Conservation (phyloP, 2,329 filamentous ascomycete species). For the Aotearoamyces nothofagi region DNA sequence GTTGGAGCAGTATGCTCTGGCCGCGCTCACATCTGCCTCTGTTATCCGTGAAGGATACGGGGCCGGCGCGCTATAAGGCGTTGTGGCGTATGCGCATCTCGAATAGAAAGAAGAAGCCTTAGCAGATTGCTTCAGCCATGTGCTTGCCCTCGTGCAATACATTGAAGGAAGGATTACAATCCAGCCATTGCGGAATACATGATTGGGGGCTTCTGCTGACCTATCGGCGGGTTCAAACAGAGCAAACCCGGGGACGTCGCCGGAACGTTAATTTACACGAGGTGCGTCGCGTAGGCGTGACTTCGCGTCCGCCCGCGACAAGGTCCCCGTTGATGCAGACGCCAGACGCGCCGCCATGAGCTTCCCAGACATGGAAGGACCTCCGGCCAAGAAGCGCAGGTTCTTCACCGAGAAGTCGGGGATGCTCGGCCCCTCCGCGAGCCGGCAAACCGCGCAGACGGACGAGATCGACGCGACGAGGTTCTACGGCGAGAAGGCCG, state of each 20-base stretch:
- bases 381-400: conserved; percentile 30
- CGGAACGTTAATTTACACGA: too few species aligned
- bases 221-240: too few species aligned
- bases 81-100: conserved; percentile 17
- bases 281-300: too few species aligned
- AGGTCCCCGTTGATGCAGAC: too few species aligned
- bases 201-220: too few species aligned
- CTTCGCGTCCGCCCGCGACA: too few species aligned
- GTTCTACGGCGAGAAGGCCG: conserved; percentile 3
- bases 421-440: conserved; percentile 9
- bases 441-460: conserved; percentile 8
- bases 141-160: conserved; percentile 11
- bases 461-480: conserved; percentile 17
- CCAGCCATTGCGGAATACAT: too few species aligned
- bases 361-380: conserved; percentile 23
- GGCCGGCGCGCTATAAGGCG: conserved; percentile 17
- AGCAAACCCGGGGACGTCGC: too few species aligned
- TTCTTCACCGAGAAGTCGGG: conserved; percentile 26
- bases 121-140: conserved; percentile 10
- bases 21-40: conserved; percentile 17
- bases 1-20: conserved; percentile 19
- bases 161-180: conserved; percentile 11
- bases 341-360: conserved; percentile 17
- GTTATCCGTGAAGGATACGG: conserved; percentile 16
- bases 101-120: conserved; percentile 3